Percentiles rank a stretch among this genome's conserved stretches.
These are phyloP conservation scores for Cyclotella sp. DNA, from an alignment of 108 stramenopile species.

Conservation along the genomic window DNA sequence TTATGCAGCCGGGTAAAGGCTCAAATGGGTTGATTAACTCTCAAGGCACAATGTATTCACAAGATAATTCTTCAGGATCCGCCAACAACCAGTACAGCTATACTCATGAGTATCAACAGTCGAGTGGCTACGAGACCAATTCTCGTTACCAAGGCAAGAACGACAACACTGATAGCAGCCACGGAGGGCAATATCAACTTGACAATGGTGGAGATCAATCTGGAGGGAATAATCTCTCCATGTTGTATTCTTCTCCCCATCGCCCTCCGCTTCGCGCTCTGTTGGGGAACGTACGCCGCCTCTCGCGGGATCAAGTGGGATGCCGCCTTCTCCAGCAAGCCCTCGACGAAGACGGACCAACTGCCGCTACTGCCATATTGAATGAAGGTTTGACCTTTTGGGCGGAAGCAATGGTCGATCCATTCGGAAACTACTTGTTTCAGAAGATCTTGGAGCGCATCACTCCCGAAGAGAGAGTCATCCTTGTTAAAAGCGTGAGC, in stretches of 20 bases:
- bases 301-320: conserved; percentile 93
- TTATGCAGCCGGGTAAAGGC: neutral
- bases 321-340: conserved; percentile 96
- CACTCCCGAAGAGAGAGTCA: conserved; percentile 84
- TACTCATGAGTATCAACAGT: conserved; percentile 29
- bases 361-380: conserved; percentile 90
- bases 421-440: conserved; percentile 98
- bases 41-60: conserved; percentile 11
- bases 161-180: neutral
- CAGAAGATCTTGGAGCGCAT: conserved; percentile 97
- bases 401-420: conserved; percentile 97
- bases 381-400: conserved; percentile 94
- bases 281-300: conserved; percentile 85
- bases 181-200: neutral
- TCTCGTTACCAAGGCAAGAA: conserved; percentile 19
- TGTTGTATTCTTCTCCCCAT: conserved; percentile 71
- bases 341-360: conserved; percentile 92
- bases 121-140: conserved; percentile 22
- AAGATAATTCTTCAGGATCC: conserved; percentile 11
- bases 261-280: conserved; percentile 84
- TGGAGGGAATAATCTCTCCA: conserved; percentile 42
- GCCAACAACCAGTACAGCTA: conserved; percentile 31
- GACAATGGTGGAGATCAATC: conserved; percentile 15
- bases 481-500: conserved; percentile 86
- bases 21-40: conserved; percentile 21